phyloP scores from a whole-genome alignment of 2,329 filamentous ascomycete genomes.

The Fusarium oxysporum region DNA sequence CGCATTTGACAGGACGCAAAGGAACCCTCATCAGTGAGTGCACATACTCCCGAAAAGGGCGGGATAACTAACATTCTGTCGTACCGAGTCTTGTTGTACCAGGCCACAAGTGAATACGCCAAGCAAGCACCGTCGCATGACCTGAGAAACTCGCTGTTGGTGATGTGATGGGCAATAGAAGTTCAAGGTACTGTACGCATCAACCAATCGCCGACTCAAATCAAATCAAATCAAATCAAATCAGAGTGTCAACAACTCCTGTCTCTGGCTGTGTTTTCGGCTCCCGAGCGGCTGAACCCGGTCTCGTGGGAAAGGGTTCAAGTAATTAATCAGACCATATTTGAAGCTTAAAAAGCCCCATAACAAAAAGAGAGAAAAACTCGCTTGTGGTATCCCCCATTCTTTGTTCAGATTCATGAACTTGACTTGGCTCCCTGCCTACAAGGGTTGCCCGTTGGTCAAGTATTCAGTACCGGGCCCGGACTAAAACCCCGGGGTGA shows the following conservation, averaged over 20 bases:
- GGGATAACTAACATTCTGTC: not conserved
- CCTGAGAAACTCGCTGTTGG: not conserved
- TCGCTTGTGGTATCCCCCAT: not conserved
- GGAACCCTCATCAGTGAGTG: not conserved
- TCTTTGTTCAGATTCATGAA: slow-evolving; percentile 17
- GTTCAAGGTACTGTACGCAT: not conserved
- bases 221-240: too few species aligned
- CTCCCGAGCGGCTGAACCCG: slow-evolving; percentile 24
- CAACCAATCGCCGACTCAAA: not conserved
- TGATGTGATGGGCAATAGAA: not conserved
- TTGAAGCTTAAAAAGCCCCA: not conserved
- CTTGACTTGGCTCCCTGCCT: not conserved
- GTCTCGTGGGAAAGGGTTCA: not conserved
- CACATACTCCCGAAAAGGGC: not conserved
- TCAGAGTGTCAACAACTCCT: not conserved
- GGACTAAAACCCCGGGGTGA: slow-evolving; percentile 21
- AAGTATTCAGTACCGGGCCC: slow-evolving; percentile 30
- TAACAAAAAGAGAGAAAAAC: not conserved
- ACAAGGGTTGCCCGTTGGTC: not conserved
- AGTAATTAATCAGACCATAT: slow-evolving; percentile 10
- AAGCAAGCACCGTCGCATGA: slow-evolving; percentile 23
- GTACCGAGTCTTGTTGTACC: slow-evolving; percentile 7
- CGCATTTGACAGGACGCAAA: not conserved
- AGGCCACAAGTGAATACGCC: slow-evolving; percentile 17
- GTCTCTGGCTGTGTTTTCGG: slow-evolving; percentile 16